These are phyloP conservation scores for Alliaria petiolata DNA, from an alignment of 345 rosid genomes.

Conservation along the genomic window DNA sequence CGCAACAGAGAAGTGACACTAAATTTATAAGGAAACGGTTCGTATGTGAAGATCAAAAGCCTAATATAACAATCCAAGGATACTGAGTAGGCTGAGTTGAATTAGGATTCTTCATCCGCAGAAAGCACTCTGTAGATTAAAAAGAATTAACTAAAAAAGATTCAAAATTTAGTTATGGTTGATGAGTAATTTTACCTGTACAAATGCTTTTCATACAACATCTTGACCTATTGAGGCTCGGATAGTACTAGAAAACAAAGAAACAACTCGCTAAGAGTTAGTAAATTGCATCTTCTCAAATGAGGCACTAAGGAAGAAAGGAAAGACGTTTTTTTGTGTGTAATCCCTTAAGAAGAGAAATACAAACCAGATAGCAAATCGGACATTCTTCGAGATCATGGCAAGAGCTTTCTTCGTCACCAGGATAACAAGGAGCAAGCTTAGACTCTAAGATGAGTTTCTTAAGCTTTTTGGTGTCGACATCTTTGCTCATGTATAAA, in stretches of 20 bases:
- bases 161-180: not conserved
- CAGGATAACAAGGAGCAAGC: slow-evolving; percentile 96
- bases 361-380: slow-evolving; percentile 84
- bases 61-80: slow-evolving; percentile 39
- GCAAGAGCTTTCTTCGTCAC: slow-evolving; percentile 56
- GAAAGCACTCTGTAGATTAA: slow-evolving; percentile 83
- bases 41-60: not conserved
- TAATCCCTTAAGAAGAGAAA: not conserved
- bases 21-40: not conserved
- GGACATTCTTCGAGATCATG: slow-evolving; percentile 89
- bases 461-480: slow-evolving; percentile 79
- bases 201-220: slow-evolving; percentile 92
- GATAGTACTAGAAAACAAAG: slow-evolving; percentile 56
- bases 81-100: slow-evolving; percentile 89
- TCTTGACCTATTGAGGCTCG: slow-evolving; percentile 87
- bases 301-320: not conserved
- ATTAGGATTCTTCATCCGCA: slow-evolving; percentile 96
- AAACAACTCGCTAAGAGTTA: not conserved
- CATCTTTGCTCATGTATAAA: slow-evolving; percentile 69
- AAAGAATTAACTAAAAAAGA: not conserved
- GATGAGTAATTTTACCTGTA: slow-evolving; percentile 52
- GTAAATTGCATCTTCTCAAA: not conserved
- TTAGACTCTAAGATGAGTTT: slow-evolving; percentile 94
- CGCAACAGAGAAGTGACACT: not conserved
- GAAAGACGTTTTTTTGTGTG: not conserved